Base-by-base conservation (phyloP, 177 flowering plant genomes). In the Vitis hybrid region DNA sequence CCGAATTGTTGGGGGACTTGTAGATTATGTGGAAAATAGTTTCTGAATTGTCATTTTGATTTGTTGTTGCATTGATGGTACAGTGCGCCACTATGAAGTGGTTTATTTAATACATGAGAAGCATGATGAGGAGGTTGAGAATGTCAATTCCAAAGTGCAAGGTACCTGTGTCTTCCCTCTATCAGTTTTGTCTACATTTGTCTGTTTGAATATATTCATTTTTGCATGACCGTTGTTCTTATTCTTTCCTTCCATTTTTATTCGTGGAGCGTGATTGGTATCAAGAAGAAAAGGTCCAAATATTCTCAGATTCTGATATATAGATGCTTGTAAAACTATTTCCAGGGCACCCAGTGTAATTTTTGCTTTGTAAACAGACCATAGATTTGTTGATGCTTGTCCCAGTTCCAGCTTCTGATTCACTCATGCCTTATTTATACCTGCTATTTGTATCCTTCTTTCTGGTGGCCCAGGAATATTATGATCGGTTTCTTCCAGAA, bases 21-120 rank as follows among this genome's bases (percentile, higher is more conserved):
- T 53, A 53, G 16, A 16, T 18, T 57, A 57, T 0, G 0, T 57
- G 12, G 31, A 57, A 57, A 15, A 15, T 56, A 15, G n/a, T 15
- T 7, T 56, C 56, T 4, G 14, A 48, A 26, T 60, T 10, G 14
- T 70, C 48, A 13, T 56, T 70, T 15, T 52, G 16, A 26, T 56
- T 60, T 57, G 39, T 15, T 74, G 19, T 68, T 61, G 26, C 15
- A 53, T 26, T 72, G 13, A 61, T 68, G 61, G 22, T 82, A 67
- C 87, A 94, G 98, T 82, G 86, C 91, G 98, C 55, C 98, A 94
- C 72, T 94, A 94, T 79, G 98, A 94, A 80, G 94, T 92, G 74
- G 94, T 94, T 45, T 94, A 86, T 77, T 67, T 94, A 53, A 89
- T 92, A 67, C 97, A 94, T 69, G 94, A 92, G 84, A 82, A 94